These are phyloP conservation scores for Pinus albicaulis DNA, from an alignment of 75 land plant species.

Conservation along the genomic window DNA sequence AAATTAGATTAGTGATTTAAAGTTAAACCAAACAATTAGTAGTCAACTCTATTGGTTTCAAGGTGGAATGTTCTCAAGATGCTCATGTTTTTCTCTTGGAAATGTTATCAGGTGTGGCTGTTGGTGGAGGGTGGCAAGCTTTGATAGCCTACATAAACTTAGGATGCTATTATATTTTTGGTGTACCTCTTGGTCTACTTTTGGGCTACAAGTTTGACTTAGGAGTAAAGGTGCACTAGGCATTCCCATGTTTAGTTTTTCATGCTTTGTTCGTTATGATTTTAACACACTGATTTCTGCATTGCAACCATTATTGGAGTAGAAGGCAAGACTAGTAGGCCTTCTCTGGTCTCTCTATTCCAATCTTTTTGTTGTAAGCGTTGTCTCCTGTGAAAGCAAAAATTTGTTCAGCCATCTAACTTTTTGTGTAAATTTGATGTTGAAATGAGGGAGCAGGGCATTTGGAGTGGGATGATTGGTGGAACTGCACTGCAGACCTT, in stretches of 20 bases:
- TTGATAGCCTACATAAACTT: conserved; percentile 4
- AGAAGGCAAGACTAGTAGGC: no score
- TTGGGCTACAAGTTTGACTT: conserved; percentile 4
- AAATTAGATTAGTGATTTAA: no score
- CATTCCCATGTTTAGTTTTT: no score
- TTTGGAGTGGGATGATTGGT: conserved; percentile 48
- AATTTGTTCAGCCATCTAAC: no score
- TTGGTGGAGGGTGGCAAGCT: conserved; percentile 9
- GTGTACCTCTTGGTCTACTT: conserved; percentile 6
- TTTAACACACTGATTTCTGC: no score
- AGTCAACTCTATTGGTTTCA: background rate
- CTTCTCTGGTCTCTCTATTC: no score
- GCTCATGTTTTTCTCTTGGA: background rate
- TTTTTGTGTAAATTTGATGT: background rate
- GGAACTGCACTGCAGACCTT: conserved; percentile 40
- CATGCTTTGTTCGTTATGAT: no score
- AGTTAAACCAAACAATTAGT: no score
- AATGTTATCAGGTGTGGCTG: conserved; percentile 6
- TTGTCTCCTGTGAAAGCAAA: no score
- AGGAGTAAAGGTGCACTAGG: conserved; percentile 1
- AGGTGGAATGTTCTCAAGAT: background rate
- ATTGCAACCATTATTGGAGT: no score
- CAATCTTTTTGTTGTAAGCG: no score
- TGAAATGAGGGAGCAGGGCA: conserved; percentile 22
- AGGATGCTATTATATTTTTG: conserved; percentile 5